These are phyloP conservation scores for Jacaranda mimosifolia DNA, from an alignment of 257 asterid species.

Conservation along the genomic window DNA sequence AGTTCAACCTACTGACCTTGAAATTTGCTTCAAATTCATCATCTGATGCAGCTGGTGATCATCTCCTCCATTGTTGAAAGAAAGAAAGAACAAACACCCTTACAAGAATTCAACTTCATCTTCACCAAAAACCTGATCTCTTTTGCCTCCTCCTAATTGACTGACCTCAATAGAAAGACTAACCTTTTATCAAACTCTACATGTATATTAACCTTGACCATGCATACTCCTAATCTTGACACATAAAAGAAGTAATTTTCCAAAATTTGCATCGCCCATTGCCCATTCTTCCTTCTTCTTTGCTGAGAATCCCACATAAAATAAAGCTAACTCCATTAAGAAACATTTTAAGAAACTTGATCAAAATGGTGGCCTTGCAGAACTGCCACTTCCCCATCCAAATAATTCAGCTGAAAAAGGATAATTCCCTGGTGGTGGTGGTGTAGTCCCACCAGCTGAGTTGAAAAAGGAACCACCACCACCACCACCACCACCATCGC, in stretches of 20 bases:
- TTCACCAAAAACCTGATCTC: background rate
- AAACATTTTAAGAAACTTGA: conserved; percentile 12
- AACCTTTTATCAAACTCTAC: conserved; percentile 8
- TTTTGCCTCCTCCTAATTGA: background rate
- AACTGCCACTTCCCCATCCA: conserved; percentile 57
- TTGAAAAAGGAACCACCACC: conserved; percentile 42
- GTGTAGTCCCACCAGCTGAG: conserved; percentile 37
- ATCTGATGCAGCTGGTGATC: background rate
- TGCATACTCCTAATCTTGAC: no score
- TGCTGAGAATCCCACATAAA: conserved; percentile 25
- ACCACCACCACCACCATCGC: conserved; percentile 40
- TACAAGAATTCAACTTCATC: background rate
- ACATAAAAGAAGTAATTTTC: no score
- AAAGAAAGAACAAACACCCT: background rate
- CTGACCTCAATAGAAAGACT: background rate
- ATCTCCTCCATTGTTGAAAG: background rate
- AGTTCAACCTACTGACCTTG: conserved; percentile 40
- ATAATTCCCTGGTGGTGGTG: conserved; percentile 42
- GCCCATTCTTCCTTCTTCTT: background rate
- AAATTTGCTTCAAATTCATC: conserved; percentile 29
- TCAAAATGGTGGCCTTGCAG: conserved; percentile 51
- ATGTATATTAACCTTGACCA: no score
- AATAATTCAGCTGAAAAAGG: conserved; percentile 62
- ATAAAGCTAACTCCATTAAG: conserved; percentile 22
- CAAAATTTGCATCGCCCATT: background rate